Percentiles rank a stretch among this genome's conserved stretches.
These are phyloP conservation scores for Chrysochromulina parva DNA, from an alignment of 78 protist species.

Conservation along the genomic window DNA sequence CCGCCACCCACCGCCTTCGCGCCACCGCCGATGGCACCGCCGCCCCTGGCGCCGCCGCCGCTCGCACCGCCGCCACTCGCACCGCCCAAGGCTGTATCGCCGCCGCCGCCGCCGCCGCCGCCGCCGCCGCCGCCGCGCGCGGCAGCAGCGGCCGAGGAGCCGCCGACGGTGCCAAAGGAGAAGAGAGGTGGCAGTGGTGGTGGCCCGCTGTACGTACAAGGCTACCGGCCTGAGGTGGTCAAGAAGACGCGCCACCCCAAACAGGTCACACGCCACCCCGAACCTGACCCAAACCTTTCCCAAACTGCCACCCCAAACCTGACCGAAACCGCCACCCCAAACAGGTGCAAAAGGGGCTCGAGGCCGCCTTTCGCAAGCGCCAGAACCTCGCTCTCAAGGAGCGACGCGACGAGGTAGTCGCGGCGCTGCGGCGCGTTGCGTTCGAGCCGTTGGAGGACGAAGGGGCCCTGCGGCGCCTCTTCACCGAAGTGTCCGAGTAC, in stretches of 20 bases:
- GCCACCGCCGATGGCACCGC: background rate
- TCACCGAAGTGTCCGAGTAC: background rate
- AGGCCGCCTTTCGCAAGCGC: conserved; percentile 7
- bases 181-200: no score
- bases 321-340: background rate
- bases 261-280: no score
- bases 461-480: background rate
- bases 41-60: background rate
- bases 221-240: background rate
- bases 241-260: background rate
- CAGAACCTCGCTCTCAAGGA: background rate
- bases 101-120: background rate
- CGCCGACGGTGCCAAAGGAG: background rate
- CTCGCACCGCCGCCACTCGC: background rate
- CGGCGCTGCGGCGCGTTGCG: background rate
- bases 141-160: background rate
- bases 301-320: no score
- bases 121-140: background rate
- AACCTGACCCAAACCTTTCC: no score
- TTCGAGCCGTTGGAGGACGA: background rate
- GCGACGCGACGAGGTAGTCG: background rate
- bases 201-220: background rate
- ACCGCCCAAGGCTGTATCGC: background rate
- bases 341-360: background rate
- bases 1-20: background rate